phyloP scores from a whole-genome alignment of 768 basidiomycete species.

The Boletus rufocinnamomeus region DNA sequence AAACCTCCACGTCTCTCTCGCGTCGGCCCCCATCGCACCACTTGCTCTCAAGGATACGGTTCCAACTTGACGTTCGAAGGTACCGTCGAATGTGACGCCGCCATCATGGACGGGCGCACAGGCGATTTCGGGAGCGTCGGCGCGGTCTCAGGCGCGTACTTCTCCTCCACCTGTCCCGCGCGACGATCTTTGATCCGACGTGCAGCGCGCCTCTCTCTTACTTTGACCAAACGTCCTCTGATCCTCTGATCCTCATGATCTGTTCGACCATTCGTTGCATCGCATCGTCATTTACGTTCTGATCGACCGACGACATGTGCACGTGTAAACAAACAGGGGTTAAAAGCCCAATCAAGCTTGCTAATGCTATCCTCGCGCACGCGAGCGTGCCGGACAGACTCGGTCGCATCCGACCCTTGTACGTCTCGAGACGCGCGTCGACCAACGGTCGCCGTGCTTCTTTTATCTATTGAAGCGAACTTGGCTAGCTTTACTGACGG shows the following conservation, averaged over 20 bases:
- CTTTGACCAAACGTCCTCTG: background rate
- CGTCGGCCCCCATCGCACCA: background rate
- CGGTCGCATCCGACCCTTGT: conserved; percentile 74
- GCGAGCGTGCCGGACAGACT: conserved; percentile 49
- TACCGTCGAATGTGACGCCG: conserved; percentile 79
- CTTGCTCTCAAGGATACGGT: conserved; percentile 57
- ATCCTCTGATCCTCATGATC: background rate
- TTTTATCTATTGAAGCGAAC: background rate
- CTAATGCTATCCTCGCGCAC: conserved; percentile 57
- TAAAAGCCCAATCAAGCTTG: conserved; percentile 67
- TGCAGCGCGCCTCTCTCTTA: background rate
- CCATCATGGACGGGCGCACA: conserved; percentile 58
- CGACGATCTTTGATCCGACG: conserved; percentile 7
- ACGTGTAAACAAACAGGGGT: conserved; percentile 46
- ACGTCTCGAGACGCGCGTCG: conserved; percentile 21
- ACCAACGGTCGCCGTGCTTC: background rate
- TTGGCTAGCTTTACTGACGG: background rate
- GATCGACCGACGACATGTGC: background rate
- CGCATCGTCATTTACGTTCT: background rate
- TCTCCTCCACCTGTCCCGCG: background rate
- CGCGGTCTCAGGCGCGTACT: conserved; percentile 60
- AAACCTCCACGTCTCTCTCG: background rate
- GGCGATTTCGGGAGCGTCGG: conserved; percentile 71
- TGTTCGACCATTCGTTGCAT: background rate
- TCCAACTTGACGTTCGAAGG: conserved; percentile 79